Evolutionary conservation across 140 eudicot species (phyloP).

Genomic region (Bidens hawaiensis): DNA sequence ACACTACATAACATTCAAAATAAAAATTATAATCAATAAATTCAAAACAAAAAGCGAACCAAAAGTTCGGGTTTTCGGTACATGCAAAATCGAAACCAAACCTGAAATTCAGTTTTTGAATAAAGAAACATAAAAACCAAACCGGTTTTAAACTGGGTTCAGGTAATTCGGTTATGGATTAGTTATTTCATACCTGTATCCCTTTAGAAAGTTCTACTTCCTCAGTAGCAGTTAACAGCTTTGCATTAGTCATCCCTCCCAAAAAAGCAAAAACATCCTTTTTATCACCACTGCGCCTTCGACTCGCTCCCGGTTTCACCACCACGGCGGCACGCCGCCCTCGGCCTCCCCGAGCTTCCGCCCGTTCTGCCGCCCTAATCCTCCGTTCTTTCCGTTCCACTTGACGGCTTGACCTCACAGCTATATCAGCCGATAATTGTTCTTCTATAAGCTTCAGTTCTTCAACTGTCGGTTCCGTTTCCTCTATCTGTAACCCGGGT

Average conservation of each 20-base stretch:
- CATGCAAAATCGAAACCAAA: too few relatives aligned
- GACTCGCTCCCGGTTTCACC: constrained; percentile 12
- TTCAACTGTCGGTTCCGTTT: constrained; percentile 56
- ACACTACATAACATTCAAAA: too few relatives aligned
- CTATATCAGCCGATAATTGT: constrained; percentile 45
- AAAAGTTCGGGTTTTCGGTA: too few relatives aligned
- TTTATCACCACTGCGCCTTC: constrained; percentile 38
- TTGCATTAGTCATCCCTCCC: constrained; percentile 67
- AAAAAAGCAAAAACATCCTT: constrained; percentile 70
- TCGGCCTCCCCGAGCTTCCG: constrained; percentile 39
- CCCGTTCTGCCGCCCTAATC: constrained; percentile 63
- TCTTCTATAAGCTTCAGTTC: constrained; percentile 67
- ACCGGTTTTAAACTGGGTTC: too few relatives aligned
- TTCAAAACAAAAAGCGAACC: too few relatives aligned
- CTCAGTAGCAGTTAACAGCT: constrained; percentile 79
- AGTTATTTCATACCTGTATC: constrained; percentile 67
- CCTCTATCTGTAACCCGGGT: constrained; percentile 26
- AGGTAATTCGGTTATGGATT: too few relatives aligned
- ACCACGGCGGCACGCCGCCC: constrained; percentile 33
- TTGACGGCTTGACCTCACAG: constrained; percentile 86
- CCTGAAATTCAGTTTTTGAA: too few relatives aligned
- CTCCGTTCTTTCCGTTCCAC: constrained; percentile 73
- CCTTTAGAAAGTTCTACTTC: constrained; percentile 79
- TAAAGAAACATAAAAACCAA: too few relatives aligned
- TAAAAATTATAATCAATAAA: too few relatives aligned